A percentile compares a stretch with the other conserved stretches of the same genome.
These are phyloP conservation scores for sunflower (Helianthus annuus) DNA, from an alignment of 129 eudicot species.

Conservation along the genomic window DNA sequence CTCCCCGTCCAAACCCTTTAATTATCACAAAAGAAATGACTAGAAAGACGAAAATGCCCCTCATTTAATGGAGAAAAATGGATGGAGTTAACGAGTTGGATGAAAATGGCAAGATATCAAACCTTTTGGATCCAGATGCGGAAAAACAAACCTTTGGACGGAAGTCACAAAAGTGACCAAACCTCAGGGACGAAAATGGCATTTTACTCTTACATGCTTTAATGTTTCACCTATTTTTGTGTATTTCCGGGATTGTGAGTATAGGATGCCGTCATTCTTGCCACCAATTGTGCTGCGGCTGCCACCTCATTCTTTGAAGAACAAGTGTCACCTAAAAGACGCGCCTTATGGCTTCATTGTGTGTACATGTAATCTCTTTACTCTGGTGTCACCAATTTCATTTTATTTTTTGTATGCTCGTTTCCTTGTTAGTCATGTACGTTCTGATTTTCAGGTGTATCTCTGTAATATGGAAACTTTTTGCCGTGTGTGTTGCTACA, in stretches of 20 bases:
- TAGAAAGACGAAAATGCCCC: too few relatives aligned
- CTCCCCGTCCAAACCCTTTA: too few relatives aligned
- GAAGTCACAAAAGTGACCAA: too few relatives aligned
- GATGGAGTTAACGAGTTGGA: too few relatives aligned
- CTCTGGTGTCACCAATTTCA: slow-evolving; percentile 14
- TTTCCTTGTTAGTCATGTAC: neutral
- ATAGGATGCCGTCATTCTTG: slow-evolving; percentile 73
- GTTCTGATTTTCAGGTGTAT: slow-evolving; percentile 52
- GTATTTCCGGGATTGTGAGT: slow-evolving; percentile 20
- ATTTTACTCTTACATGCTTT: neutral
- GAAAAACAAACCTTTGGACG: too few relatives aligned
- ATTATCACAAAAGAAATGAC: too few relatives aligned
- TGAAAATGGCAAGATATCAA: too few relatives aligned
- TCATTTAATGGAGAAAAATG: too few relatives aligned
- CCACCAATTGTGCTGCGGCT: slow-evolving; percentile 71
- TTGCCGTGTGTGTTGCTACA: slow-evolving; percentile 65
- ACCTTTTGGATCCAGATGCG: too few relatives aligned
- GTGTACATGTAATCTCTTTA: slow-evolving; percentile 48
- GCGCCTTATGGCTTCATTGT: slow-evolving; percentile 16
- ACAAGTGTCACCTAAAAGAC: slow-evolving; percentile 32
- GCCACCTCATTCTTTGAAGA: slow-evolving; percentile 57
- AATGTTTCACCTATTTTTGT: slow-evolving; percentile 15
- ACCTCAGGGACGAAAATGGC: too few relatives aligned
- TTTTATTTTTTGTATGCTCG: neutral
- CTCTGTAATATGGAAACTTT: slow-evolving; percentile 51